Evolutionary conservation across 2,329 filamentous ascomycete genomes (phyloP).

Genomic region (Cryphonectria radicalis): DNA sequence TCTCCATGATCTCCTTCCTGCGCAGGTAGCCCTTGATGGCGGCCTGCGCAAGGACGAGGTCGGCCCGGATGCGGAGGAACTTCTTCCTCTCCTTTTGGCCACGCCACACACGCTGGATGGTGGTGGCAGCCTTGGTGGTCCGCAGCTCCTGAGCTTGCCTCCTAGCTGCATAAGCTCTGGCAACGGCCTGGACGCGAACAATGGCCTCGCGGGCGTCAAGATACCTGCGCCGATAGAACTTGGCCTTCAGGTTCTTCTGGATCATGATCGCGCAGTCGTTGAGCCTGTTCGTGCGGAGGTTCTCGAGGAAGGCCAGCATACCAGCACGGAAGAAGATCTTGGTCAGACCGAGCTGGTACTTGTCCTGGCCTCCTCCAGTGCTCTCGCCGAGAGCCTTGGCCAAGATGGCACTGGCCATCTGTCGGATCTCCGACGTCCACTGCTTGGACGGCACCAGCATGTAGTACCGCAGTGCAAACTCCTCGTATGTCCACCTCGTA

Average conservation of each 20-base stretch:
- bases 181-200: slow-evolving; percentile 76
- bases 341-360: slow-evolving; percentile 95
- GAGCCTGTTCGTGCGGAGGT: slow-evolving; percentile 84
- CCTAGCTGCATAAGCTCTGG: slow-evolving; percentile 78
- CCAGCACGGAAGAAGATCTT: slow-evolving; percentile 99
- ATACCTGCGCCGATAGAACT: slow-evolving; percentile 92
- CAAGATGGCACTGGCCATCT: slow-evolving; percentile 93
- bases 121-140: slow-evolving; percentile 84
- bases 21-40: slow-evolving; percentile 89
- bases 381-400: slow-evolving; percentile 83
- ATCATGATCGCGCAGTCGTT: slow-evolving; percentile 97
- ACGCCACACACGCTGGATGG: slow-evolving; percentile 93
- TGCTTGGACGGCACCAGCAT: slow-evolving; percentile 89
- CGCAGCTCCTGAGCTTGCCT: slow-evolving; percentile 79
- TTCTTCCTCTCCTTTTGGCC: slow-evolving; percentile 86
- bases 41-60: slow-evolving; percentile 87
- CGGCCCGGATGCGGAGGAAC: slow-evolving; percentile 77
- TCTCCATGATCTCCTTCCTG: slow-evolving; percentile 91
- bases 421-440: slow-evolving; percentile 91
- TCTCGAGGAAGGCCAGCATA: slow-evolving; percentile 98
- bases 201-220: slow-evolving; percentile 84
- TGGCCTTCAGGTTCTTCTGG: slow-evolving; percentile 95
- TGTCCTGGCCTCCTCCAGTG: slow-evolving; percentile 77
- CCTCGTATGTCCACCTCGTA: slow-evolving; percentile 97
- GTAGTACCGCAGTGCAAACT: slow-evolving; percentile 97